phyloP scores from a whole-genome alignment of 1,284 basidiomycete species.

The Spongispora temasekensis region DNA sequence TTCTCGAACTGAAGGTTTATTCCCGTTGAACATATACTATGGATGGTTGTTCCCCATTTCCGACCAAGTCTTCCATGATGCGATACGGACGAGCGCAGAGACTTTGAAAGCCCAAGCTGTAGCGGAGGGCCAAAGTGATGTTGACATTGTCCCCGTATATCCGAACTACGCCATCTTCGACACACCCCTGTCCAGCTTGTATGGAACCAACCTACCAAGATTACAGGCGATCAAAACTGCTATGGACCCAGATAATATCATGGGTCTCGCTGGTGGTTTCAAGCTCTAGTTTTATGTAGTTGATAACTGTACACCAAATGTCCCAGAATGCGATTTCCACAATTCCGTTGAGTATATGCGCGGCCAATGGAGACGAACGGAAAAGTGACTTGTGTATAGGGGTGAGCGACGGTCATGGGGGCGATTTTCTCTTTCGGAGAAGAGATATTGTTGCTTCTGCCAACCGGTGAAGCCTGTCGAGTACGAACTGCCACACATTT shows the following conservation, averaged over 20 bases:
- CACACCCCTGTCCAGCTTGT: constrained; percentile 47
- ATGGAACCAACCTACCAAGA: constrained; percentile 44
- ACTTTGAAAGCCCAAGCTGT: constrained; percentile 29
- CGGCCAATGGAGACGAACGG: neutral
- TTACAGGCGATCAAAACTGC: constrained; percentile 40
- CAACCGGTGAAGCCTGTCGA: constrained; percentile 14
- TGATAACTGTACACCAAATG: constrained; percentile 1
- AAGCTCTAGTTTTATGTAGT: constrained; percentile 3
- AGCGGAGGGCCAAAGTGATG: neutral
- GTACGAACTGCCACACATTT: constrained; percentile 16
- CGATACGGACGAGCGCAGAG: constrained; percentile 39
- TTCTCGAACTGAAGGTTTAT: constrained; percentile 38
- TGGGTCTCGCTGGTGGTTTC: constrained; percentile 54
- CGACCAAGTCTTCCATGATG: constrained; percentile 45
- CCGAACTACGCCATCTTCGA: constrained; percentile 53
- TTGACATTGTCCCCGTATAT: constrained; percentile 42
- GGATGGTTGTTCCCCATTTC: constrained; percentile 39
- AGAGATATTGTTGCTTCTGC: constrained; percentile 12
- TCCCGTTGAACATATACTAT: constrained; percentile 51
- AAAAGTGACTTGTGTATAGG: neutral
- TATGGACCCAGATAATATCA: constrained; percentile 51
- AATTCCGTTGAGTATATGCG: neutral
- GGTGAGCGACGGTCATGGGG: constrained; percentile 10
- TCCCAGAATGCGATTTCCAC: constrained; percentile 1
- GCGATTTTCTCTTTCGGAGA: constrained; percentile 14